Percentiles rank a stretch among this genome's conserved stretches.
Conservation (phyloP, 1,284 basidiomycete species). For the Albatrellus sp. region DNA sequence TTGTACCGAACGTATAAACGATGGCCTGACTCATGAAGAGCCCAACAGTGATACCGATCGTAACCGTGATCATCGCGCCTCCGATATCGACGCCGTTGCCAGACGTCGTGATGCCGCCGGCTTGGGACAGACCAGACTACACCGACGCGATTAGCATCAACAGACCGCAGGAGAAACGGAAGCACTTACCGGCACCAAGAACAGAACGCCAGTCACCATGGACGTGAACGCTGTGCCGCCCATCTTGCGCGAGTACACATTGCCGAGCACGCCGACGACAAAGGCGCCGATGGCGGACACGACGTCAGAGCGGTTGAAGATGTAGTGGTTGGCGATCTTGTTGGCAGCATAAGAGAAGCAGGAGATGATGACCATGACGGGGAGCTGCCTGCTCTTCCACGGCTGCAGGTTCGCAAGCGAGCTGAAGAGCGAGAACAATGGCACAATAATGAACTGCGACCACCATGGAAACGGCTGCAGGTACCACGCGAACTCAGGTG, state of each 20-base stretch:
- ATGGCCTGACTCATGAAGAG: constrained; percentile 79
- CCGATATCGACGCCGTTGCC: constrained; percentile 66
- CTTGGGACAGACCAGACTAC: constrained; percentile 77
- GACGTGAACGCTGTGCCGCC: constrained; percentile 84
- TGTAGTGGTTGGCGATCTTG: constrained; percentile 72
- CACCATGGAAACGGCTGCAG: constrained; percentile 68
- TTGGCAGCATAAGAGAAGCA: constrained; percentile 70
- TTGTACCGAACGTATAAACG: constrained; percentile 75
- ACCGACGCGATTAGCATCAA: constrained; percentile 4
- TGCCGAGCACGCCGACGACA: constrained; percentile 72
- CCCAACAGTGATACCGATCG: constrained; percentile 86
- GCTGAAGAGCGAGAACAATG: constrained; percentile 64
- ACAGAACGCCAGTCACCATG: constrained; percentile 81
- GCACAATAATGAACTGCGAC: constrained; percentile 71
- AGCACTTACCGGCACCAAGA: constrained; percentile 64
- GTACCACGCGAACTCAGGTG: constrained; percentile 59
- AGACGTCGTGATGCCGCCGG: constrained; percentile 54
- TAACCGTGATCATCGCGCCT: constrained; percentile 78
- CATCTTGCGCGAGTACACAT: constrained; percentile 75
- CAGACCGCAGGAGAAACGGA: not conserved
- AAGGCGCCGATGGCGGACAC: constrained; percentile 83
- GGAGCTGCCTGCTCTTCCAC: constrained; percentile 53
- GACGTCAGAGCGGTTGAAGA: constrained; percentile 76
- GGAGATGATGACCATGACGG: constrained; percentile 79
- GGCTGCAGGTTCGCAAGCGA: constrained; percentile 74